Evolutionary conservation across 2,329 filamentous ascomycete genomes (phyloP).

Genomic region (Trichoderma sp.): DNA sequence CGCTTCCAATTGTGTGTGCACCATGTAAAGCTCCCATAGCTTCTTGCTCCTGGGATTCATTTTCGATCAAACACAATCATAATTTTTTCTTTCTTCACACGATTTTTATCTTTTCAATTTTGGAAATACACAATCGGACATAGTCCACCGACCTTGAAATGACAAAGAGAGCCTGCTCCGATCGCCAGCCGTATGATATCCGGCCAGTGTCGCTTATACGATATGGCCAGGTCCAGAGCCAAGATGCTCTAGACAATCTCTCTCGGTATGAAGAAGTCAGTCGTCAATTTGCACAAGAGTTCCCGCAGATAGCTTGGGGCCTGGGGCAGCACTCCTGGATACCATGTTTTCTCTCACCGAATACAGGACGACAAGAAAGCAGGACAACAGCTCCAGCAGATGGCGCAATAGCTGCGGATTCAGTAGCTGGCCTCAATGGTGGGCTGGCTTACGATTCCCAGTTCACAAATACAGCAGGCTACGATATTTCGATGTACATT

Average conservation of each 20-base stretch:
- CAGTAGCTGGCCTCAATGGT: background rate
- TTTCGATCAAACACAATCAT: background rate
- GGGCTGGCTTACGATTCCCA: background rate
- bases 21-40: background rate
- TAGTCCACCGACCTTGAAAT: background rate
- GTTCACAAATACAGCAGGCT: background rate
- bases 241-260: background rate
- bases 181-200: background rate
- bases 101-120: background rate
- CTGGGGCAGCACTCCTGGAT: background rate
- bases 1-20: background rate
- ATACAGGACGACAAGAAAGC: background rate
- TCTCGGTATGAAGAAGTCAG: background rate
- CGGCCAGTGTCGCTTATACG: background rate
- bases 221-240: background rate
- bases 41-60: background rate
- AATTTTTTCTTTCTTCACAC: no score
- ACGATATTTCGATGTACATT: background rate
- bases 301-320: background rate
- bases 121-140: background rate
- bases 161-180: background rate
- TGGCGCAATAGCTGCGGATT: background rate
- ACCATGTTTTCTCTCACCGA: background rate
- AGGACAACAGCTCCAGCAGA: background rate
- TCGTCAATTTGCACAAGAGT: slow-evolving; percentile 2